phyloP scores from a whole-genome alignment of 352 stramenopile genomes.

The Phytopythium sindhum region DNA sequence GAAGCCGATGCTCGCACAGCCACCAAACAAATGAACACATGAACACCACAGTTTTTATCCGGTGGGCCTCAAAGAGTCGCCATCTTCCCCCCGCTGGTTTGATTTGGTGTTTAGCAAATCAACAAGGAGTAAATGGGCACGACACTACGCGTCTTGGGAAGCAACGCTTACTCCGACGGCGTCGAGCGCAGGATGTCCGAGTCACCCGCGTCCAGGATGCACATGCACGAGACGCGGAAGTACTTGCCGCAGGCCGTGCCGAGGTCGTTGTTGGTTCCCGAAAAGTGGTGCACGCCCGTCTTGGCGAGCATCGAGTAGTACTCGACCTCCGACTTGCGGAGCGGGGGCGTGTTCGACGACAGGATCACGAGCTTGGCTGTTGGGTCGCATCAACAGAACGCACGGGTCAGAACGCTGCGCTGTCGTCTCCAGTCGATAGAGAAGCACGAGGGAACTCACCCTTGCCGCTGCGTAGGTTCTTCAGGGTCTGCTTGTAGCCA shows the following conservation, averaged over 20 bases:
- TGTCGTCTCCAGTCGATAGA: not conserved
- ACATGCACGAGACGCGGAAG: slow-evolving; percentile 97
- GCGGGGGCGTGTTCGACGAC: slow-evolving; percentile 96
- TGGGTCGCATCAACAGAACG: not conserved
- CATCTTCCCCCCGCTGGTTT: slow-evolving; percentile 3
- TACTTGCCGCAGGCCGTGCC: slow-evolving; percentile 99
- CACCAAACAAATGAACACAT: not conserved
- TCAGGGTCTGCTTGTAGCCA: slow-evolving; percentile 98
- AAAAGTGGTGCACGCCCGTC: slow-evolving; percentile 98
- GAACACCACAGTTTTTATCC: not conserved
- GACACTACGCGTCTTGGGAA: not conserved
- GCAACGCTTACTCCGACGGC: slow-evolving; percentile 46
- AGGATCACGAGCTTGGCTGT: slow-evolving; percentile 97
- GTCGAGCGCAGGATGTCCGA: slow-evolving; percentile 97
- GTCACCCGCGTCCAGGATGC: slow-evolving; percentile 97
- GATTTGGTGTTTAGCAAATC: slow-evolving; percentile 1
- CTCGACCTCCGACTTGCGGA: slow-evolving; percentile 99
- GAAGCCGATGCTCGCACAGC: not conserved
- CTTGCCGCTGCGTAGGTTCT: slow-evolving; percentile 95
- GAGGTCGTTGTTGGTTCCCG: slow-evolving; percentile 98
- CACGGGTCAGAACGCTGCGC: not conserved
- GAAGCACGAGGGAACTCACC: slow-evolving; percentile 25
- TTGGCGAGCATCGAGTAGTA: slow-evolving; percentile 99
- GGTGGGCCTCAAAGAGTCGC: slow-evolving; percentile 10
- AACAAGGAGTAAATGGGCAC: not conserved